phyloP scores from a whole-genome alignment of 1,284 basidiomycete genomes.

The Ustilago trichophora region DNA sequence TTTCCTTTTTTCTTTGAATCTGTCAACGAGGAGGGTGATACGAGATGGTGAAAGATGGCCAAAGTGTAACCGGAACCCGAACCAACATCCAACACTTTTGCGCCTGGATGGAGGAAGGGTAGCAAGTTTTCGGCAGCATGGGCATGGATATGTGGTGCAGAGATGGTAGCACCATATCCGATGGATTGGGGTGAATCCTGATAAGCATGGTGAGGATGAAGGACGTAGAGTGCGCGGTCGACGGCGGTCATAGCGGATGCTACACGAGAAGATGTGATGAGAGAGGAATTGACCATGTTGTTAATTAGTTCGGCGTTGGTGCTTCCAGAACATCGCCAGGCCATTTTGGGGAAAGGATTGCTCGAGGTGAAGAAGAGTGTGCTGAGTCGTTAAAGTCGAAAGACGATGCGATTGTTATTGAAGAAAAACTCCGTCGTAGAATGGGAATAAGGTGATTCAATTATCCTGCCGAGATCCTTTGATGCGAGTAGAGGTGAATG shows the following conservation, averaged over 20 bases:
- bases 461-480: too few species aligned
- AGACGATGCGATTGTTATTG: too few species aligned
- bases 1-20: too few species aligned
- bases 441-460: too few species aligned
- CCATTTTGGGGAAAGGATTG: too few species aligned
- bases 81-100: conserved; percentile 78
- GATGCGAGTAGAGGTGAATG: too few species aligned
- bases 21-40: too few species aligned
- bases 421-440: too few species aligned
- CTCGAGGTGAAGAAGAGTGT: too few species aligned
- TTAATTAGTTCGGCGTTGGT: conserved; percentile 77
- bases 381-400: too few species aligned
- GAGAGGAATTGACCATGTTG: conserved; percentile 73
- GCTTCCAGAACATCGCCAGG: conserved; percentile 78
- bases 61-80: conserved; percentile 56
- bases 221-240: conserved; percentile 73
- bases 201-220: too few species aligned
- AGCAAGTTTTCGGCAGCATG: conserved; percentile 80
- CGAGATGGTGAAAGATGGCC: conserved; percentile 62
- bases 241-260: conserved; percentile 50
- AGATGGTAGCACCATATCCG: conserved; percentile 83
- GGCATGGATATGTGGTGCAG: conserved; percentile 87
- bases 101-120: conserved; percentile 75
- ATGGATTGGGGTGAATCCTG: conserved; percentile 84
- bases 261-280: conserved; percentile 69